Percentiles rank a stretch among this genome's conserved stretches.
These are phyloP conservation scores for Endocarpon pusillum DNA, from an alignment of 495 filamentous ascomycete genomes.

Conservation along the genomic window DNA sequence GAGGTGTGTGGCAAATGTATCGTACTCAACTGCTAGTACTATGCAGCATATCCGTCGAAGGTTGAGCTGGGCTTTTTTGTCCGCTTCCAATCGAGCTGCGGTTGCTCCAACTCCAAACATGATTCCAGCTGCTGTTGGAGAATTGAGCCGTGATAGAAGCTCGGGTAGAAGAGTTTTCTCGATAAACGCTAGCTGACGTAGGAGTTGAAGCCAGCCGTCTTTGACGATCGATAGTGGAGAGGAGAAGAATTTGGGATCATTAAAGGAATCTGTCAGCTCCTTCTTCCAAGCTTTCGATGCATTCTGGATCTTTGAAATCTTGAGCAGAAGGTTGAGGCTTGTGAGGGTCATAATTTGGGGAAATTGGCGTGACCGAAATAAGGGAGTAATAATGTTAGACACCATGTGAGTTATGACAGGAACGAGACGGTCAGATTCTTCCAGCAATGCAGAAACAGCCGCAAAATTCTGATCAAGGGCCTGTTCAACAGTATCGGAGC, in stretches of 20 bases:
- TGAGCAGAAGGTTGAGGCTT: slow-evolving; percentile 55
- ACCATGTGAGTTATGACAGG: slow-evolving; percentile 65
- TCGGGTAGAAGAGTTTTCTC: slow-evolving; percentile 85
- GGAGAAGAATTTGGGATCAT: slow-evolving; percentile 70
- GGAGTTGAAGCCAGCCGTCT: slow-evolving; percentile 60
- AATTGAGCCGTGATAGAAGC: slow-evolving; percentile 54
- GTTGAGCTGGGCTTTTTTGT: slow-evolving; percentile 83
- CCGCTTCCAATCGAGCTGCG: slow-evolving; percentile 83
- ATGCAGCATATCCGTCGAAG: slow-evolving; percentile 67
- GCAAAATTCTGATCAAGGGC: slow-evolving; percentile 67
- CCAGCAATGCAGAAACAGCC: slow-evolving; percentile 66
- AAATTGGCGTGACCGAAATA: slow-evolving; percentile 70
- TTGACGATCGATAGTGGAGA: slow-evolving; percentile 46
- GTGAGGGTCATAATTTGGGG: slow-evolving; percentile 66
- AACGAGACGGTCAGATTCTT: slow-evolving; percentile 69
- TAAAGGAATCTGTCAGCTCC: slow-evolving; percentile 80
- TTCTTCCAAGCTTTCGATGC: slow-evolving; percentile 86
- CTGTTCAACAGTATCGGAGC: slow-evolving; percentile 60
- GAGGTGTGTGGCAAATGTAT: slow-evolving; percentile 66
- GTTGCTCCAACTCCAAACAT: slow-evolving; percentile 95
- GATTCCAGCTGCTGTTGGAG: slow-evolving; percentile 87
- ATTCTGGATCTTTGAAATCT: slow-evolving; percentile 57
- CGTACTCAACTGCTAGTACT: slow-evolving; percentile 51
- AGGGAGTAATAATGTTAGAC: slow-evolving; percentile 63
- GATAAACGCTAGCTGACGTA: slow-evolving; percentile 62